Conservation (phyloP, 2,329 filamentous ascomycete species). For the Colletotrichum phormii region DNA sequence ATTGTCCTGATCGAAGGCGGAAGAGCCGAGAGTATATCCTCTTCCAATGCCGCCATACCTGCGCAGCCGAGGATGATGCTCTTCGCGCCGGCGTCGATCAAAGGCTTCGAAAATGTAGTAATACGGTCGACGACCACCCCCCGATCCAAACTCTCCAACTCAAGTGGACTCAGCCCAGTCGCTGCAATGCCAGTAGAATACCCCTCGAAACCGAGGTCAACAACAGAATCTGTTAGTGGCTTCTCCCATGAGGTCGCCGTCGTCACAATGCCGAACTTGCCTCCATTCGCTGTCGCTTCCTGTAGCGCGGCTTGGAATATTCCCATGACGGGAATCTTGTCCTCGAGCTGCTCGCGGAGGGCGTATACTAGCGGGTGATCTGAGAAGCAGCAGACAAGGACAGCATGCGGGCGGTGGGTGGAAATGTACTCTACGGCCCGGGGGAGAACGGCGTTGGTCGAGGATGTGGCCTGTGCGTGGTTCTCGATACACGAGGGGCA, state of each 20-base stretch:
- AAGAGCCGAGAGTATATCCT: background rate
- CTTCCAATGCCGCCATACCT: conserved; percentile 25
- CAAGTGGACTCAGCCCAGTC: conserved; percentile 16
- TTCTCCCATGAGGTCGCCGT: conserved; percentile 21
- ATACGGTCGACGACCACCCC: conserved; percentile 13
- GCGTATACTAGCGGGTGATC: conserved; percentile 27
- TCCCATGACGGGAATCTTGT: background rate
- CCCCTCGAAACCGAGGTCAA: background rate
- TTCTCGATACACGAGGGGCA: conserved; percentile 32
- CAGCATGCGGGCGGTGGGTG: conserved; percentile 1
- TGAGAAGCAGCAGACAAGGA: conserved; percentile 33
- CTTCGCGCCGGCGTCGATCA: conserved; percentile 10
- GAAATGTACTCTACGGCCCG: conserved; percentile 5
- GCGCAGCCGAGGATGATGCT: conserved; percentile 30
- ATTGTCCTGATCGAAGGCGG: background rate
- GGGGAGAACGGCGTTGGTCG: conserved; percentile 4
- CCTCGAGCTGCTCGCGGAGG: background rate
- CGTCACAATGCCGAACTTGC: conserved; percentile 18
- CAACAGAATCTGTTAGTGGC: background rate
- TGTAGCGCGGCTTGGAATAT: conserved; percentile 26
- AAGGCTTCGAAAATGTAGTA: background rate
- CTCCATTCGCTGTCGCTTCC: background rate
- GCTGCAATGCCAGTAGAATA: conserved; percentile 10
- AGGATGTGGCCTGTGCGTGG: background rate
- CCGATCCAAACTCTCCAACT: conserved; percentile 16